These are phyloP conservation scores for Calonectria ilicicola DNA, from an alignment of 2,329 filamentous ascomycete genomes.

Conservation along the genomic window DNA sequence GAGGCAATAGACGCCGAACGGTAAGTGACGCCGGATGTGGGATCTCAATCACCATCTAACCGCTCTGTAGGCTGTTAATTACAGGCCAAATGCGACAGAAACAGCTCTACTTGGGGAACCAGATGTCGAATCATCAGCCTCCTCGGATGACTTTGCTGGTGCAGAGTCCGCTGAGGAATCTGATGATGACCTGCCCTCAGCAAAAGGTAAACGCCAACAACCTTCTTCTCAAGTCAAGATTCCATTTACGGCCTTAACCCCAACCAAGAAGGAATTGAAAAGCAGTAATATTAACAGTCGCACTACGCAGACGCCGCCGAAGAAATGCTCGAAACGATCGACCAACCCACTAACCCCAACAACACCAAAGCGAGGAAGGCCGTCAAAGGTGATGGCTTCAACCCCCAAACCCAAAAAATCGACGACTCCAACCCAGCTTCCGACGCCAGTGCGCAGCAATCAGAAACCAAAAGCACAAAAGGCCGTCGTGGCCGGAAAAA, in stretches of 20 bases:
- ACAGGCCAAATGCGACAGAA: constrained; percentile 44
- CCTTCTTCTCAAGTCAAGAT: constrained; percentile 38
- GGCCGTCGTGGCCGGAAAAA: constrained; percentile 7
- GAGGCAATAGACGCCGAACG: constrained; percentile 80
- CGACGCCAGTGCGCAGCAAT: constrained; percentile 18
- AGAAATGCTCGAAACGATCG: constrained; percentile 32
- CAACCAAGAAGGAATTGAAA: constrained; percentile 39
- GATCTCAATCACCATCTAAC: constrained; percentile 27
- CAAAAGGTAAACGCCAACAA: constrained; percentile 53
- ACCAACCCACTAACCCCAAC: constrained; percentile 29
- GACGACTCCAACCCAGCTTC: constrained; percentile 14
- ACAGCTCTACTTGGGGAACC: constrained; percentile 40
- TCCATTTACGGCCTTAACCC: constrained; percentile 37
- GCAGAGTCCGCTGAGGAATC: constrained; percentile 46
- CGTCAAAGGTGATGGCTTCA: constrained; percentile 18
- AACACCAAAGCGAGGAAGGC: constrained; percentile 33
- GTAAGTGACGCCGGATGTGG: constrained; percentile 40
- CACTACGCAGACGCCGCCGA: constrained; percentile 46
- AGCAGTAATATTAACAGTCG: constrained; percentile 49
- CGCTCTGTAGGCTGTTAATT: constrained; percentile 47
- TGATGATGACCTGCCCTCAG: constrained; percentile 40
- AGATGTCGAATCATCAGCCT: constrained; percentile 45
- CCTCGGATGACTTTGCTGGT: constrained; percentile 50
- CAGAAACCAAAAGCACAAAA: constrained; percentile 23
- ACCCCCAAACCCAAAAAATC: constrained; percentile 41